A percentile compares a stretch with the other conserved stretches of the same genome.
These are phyloP conservation scores for Lantana camara DNA, from an alignment of 257 asterid species.

Conservation along the genomic window DNA sequence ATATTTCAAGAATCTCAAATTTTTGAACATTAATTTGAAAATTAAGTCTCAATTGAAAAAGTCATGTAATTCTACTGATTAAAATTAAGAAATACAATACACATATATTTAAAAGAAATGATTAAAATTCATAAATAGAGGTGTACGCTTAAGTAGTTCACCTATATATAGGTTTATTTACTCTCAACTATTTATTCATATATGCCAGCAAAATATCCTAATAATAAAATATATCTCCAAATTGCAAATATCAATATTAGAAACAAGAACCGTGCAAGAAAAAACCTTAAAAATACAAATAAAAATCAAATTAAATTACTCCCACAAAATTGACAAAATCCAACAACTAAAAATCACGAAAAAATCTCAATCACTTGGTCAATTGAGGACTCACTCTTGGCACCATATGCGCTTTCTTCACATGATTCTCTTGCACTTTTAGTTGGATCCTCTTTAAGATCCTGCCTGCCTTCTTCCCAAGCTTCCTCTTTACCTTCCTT, in stretches of 20 bases:
- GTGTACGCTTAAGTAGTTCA: too few relatives aligned
- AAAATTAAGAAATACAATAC: too few relatives aligned
- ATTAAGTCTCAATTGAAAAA: too few relatives aligned
- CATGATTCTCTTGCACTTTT: constrained; percentile 46
- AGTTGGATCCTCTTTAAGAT: constrained; percentile 27
- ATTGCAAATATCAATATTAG: background rate
- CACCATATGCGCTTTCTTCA: constrained; percentile 38
- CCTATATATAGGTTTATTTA: too few relatives aligned
- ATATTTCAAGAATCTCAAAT: too few relatives aligned
- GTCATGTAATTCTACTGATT: too few relatives aligned
- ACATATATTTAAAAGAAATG: too few relatives aligned
- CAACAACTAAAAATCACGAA: constrained; percentile 18
- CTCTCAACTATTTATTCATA: too few relatives aligned
- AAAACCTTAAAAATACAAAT: background rate
- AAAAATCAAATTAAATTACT: background rate
- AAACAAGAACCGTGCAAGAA: background rate
- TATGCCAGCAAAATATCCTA: too few relatives aligned
- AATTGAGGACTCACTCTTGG: constrained; percentile 30
- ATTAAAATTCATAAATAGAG: too few relatives aligned
- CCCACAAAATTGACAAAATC: constrained; percentile 19
- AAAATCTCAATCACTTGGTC: constrained; percentile 33
- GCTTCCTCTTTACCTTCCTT: background rate
- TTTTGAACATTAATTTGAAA: too few relatives aligned
- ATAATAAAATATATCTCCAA: background rate
- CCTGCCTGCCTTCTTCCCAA: constrained; percentile 19